phyloP scores from a whole-genome alignment of 2,329 filamentous ascomycete species.

The Ophiostoma quercus region DNA sequence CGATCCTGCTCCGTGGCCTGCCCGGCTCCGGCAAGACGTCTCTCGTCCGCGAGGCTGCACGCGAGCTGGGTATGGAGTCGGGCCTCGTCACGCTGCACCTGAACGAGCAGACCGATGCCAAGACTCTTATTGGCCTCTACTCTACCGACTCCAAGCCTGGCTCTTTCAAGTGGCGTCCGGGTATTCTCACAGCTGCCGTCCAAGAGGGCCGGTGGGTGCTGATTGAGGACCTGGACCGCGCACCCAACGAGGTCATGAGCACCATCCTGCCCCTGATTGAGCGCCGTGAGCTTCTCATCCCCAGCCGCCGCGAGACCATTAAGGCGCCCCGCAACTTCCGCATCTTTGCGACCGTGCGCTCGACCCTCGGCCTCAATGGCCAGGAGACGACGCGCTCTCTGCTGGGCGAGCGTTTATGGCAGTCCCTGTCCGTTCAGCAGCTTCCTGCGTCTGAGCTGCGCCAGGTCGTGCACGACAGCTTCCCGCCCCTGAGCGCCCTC shows the following conservation, averaged over 20 bases:
- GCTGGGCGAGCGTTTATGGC: conserved; percentile 84
- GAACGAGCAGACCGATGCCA: conserved; percentile 97
- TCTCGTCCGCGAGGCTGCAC: conserved; percentile 74
- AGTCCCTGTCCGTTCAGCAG: conserved; percentile 62
- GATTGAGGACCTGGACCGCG: conserved; percentile 93
- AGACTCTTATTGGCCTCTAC: conserved; percentile 91
- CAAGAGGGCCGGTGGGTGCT: conserved; percentile 93
- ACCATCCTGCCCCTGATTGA: conserved; percentile 90
- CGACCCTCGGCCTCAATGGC: conserved; percentile 62
- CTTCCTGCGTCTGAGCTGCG: conserved; percentile 66
- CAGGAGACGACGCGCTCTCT: conserved; percentile 64
- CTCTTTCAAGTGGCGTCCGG: conserved; percentile 86
- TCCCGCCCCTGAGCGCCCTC: conserved; percentile 63
- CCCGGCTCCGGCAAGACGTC: conserved; percentile 89
- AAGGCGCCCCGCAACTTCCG: conserved; percentile 79
- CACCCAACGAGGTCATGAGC: conserved; percentile 90
- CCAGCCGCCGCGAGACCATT: conserved; percentile 80
- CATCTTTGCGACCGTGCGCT: conserved; percentile 86
- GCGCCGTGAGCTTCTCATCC: conserved; percentile 81
- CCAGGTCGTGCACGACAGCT: conserved; percentile 64
- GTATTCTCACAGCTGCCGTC: conserved; percentile 89
- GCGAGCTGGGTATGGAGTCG: conserved; percentile 69
- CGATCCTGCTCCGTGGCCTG: conserved; percentile 74
- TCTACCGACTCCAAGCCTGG: conserved; percentile 81
- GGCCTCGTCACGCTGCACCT: conserved; percentile 90